Base-by-base conservation (phyloP, 2,329 filamentous ascomycete genomes). In the Colletotrichum plurivorum region DNA sequence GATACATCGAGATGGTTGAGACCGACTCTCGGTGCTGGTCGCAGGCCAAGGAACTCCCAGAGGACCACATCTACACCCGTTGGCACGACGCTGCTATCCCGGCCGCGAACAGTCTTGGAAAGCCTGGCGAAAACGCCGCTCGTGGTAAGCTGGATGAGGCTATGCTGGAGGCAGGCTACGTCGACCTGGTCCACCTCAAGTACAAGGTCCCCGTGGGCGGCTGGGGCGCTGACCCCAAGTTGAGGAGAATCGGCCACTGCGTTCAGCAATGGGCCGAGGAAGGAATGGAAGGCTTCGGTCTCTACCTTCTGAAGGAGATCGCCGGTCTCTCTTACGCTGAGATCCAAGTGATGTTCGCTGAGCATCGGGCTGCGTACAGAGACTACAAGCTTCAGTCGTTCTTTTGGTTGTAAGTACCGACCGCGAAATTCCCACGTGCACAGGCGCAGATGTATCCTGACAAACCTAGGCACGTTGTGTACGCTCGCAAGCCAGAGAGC, bases 1-100 rank as follows among this genome's bases (percentile, higher is more conserved):
- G 77, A 7, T 80, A 75, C 69, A 69, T 79, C 2, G 76, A 79
- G 70, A 68, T 77, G 36, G 57, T 76, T 2, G 76, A 76, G 36
- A 74, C 73, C 53, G 76, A 77, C n/a, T 71, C 72, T 8, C 66
- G 63, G 7, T 51, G 73, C 9, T 63, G 71, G 16, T 66, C 54
- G 7, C 57, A 67, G 10, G n/a, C 36, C 1, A 1, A 43, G 56
- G 56, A 59, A 10, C 2, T 59, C 3, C 36, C 31, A 5, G 31
- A 54, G 5, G 59, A 62, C 3, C 59, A 62, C n/a, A 22, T 67
- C 15, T 67, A 54, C 63, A 61, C 31, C 7, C 71, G 74, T 45
- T 79, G 75, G 73, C 75, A 74, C 52, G 71, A 75, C n/a, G 72
- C 77, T 39, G 76, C 79, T 62, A 68, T 74, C n/a, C 71, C 74